Evolutionary conservation across 345 rosid species (phyloP).

Genomic region (Boechera retrofracta): DNA sequence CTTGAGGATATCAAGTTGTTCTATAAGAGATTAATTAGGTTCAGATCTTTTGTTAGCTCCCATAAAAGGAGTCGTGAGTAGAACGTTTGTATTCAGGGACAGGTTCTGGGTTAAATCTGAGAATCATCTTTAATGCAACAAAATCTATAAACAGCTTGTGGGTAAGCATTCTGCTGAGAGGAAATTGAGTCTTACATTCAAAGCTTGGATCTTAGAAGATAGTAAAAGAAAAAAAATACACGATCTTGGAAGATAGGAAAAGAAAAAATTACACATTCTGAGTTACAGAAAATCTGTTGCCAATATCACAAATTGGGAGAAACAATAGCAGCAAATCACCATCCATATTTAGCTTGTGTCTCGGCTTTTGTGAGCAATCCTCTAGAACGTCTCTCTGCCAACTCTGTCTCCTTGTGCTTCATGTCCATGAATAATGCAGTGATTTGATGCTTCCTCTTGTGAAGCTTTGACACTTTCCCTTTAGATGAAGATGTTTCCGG

Average conservation of each 20-base stretch:
- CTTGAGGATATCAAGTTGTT: conserved; percentile 7
- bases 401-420: conserved; percentile 87
- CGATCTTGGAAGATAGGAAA: conserved; percentile 10
- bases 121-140: conserved; percentile 17
- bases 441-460: conserved; percentile 98
- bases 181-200: conserved; percentile 26
- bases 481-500: conserved; percentile 65
- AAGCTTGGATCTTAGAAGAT: conserved; percentile 21
- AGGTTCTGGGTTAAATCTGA: conserved; percentile 15
- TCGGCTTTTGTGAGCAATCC: conserved; percentile 89
- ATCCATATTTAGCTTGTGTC: conserved; percentile 92
- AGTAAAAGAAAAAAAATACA: neutral
- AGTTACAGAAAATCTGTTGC: conserved; percentile 27
- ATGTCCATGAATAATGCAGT: conserved; percentile 74
- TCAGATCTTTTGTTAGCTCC: conserved; percentile 32
- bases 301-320: neutral
- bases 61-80: conserved; percentile 27
- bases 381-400: conserved; percentile 80
- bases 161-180: conserved; percentile 22
- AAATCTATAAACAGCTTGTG: neutral
- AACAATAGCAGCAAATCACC: conserved; percentile 56
- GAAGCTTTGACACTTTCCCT: conserved; percentile 90
- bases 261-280: neutral
- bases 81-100: neutral
- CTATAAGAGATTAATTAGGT: conserved; percentile 16